Evolutionary conservation across 1,284 basidiomycete genomes (phyloP), one percentile per base, ranked within the genome.

Genomic region (Malassezia cuniculi): DNA sequence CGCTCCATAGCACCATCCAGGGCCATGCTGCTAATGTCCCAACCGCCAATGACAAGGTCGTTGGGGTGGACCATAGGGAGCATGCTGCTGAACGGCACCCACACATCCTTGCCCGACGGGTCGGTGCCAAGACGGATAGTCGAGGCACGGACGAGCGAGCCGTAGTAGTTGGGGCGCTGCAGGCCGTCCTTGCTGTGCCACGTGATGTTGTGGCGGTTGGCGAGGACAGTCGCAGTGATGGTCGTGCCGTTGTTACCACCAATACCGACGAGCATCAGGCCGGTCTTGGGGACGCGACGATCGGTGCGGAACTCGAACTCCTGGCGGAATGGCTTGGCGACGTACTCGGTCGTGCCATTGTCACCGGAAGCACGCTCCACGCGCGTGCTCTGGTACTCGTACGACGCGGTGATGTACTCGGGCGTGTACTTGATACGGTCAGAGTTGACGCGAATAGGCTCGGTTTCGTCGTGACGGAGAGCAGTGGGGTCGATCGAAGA

Each of bases 51-150:
- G 52, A 95, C 86, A 63, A 97, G 80, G 71, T 97, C 93, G 69
- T 94, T 90, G 52, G 90, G 90, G 73, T 95, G 89, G 40, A 94
- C 87, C 85, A 93, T 94, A 44, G 90, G 90, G 34, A 95, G 76
- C 54, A 95, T 79, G 63, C 93, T 87, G 29, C 80, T 83, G 69
- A 95, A 74, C 31, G 90, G 90, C 50, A 94, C 81, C 68, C 89
- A 77, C 52, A 95, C 78, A 64, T 95, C 89, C 73, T 87, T 86
- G 64, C 82, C 83, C 2, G 80, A 81, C 41, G 70, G 67, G 62
- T 97, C 86, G 38, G 75, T 76, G 37, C 93, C 90, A 48, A 97
- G 78, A 58, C 84, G 80, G 54, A 95, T 78, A 43, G 90, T 95
- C 39, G 87, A 94, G 11, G 87, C 89, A 50, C 87, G 84, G 42